These are phyloP conservation scores for Metschnikowia kunwiensis DNA, from an alignment of 805 yeast species.

Conservation along the genomic window DNA sequence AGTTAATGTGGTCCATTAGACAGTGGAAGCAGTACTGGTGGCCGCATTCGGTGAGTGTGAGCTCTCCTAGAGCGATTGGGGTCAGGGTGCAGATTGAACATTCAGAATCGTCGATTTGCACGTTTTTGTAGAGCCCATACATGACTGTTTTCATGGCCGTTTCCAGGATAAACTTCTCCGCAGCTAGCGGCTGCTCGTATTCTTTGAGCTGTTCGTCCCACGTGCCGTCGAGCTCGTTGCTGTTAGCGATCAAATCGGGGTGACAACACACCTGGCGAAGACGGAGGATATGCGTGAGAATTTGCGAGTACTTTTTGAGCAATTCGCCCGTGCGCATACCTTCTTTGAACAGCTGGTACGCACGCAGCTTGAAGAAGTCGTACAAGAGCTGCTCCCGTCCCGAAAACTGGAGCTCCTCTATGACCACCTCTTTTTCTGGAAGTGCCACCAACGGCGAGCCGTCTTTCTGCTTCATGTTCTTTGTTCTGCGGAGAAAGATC, in stretches of 20 bases:
- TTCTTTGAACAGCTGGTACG: constrained; percentile 57
- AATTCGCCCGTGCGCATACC: constrained; percentile 64
- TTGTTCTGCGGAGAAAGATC: constrained; percentile 77
- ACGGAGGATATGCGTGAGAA: constrained; percentile 77
- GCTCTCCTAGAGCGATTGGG: constrained; percentile 52
- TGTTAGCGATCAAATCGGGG: constrained; percentile 56
- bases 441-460: constrained; percentile 73
- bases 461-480: constrained; percentile 69
- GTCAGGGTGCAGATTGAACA: constrained; percentile 82
- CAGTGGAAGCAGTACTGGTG: constrained; percentile 79
- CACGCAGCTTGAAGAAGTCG: constrained; percentile 62
- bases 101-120: constrained; percentile 51
- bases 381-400: constrained; percentile 65
- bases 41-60: constrained; percentile 70
- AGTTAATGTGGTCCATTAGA: constrained; percentile 68
- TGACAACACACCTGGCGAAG: constrained; percentile 90
- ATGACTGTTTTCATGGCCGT: constrained; percentile 22
- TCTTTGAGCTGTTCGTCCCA: constrained; percentile 23
- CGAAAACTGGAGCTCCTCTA: constrained; percentile 65
- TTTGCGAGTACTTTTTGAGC: constrained; percentile 70
- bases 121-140: constrained; percentile 27
- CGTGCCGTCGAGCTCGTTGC: constrained; percentile 53
- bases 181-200: constrained; percentile 14
- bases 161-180: constrained; percentile 21
- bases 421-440: constrained; percentile 70